Evolutionary conservation across 2,329 filamentous ascomycete genomes (phyloP).

Genomic region (Colletotrichum tanaceti): DNA sequence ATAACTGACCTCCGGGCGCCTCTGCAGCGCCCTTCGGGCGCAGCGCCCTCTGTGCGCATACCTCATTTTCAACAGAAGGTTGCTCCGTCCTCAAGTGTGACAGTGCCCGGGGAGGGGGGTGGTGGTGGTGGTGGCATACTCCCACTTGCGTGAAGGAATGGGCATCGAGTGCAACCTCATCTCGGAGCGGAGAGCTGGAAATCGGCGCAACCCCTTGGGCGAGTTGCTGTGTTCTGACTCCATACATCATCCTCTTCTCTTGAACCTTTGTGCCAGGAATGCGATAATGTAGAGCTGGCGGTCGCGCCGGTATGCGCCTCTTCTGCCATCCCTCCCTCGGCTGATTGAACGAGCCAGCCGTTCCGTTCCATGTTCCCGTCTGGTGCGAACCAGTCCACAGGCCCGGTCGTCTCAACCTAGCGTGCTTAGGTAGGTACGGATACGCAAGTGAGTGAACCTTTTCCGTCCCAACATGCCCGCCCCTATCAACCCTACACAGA

Average conservation of each 20-base stretch:
- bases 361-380: constrained; percentile 13
- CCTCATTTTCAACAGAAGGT: too few relatives aligned
- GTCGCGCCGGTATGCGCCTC: constrained; percentile 29
- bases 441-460: constrained; percentile 1
- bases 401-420: constrained; percentile 8
- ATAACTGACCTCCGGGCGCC: too few relatives aligned
- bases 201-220: neutral
- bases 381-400: constrained; percentile 19
- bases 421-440: too few relatives aligned
- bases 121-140: neutral
- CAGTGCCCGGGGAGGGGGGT: neutral
- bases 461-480: constrained; percentile 32
- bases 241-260: neutral
- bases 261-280: constrained; percentile 19
- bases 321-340: constrained; percentile 32
- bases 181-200: neutral
- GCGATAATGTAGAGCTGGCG: constrained; percentile 28
- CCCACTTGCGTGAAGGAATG: neutral
- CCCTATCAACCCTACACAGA: constrained; percentile 29
- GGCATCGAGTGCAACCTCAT: constrained; percentile 1
- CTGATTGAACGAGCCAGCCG: constrained; percentile 15
- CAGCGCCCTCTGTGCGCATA: too few relatives aligned
- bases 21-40: too few relatives aligned
- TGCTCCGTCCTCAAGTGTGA: too few relatives aligned
- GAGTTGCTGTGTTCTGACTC: constrained; percentile 1